phyloP scores from a whole-genome alignment of 176 grass and related monocot species.

The Neostapfia colusana region DNA sequence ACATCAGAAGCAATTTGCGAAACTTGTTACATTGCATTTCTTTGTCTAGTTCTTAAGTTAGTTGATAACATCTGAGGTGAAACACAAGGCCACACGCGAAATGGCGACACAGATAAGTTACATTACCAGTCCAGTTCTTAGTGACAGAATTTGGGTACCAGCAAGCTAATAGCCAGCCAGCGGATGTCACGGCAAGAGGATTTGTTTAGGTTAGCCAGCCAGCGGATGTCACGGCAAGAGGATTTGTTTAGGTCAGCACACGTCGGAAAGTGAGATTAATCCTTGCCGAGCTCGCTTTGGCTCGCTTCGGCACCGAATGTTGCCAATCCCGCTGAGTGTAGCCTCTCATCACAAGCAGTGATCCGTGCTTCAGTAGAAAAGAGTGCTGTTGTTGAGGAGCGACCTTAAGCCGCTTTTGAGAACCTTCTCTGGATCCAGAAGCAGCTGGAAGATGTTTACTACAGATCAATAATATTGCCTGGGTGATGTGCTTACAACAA shows the following conservation, averaged over 20 bases:
- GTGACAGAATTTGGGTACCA: neutral
- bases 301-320: conserved; percentile 74
- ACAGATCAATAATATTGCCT: conserved; percentile 5
- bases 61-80: neutral
- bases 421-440: conserved; percentile 24
- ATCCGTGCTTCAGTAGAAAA: conserved; percentile 75
- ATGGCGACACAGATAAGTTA: neutral
- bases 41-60: neutral
- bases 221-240: conserved; percentile 2
- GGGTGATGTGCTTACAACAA: neutral
- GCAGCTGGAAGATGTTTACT: conserved; percentile 24
- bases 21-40: neutral
- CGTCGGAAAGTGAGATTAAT: conserved; percentile 83
- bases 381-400: conserved; percentile 36
- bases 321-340: conserved; percentile 83
- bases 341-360: conserved; percentile 81
- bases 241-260: conserved; percentile 30
- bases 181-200: neutral
- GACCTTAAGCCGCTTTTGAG: conserved; percentile 50
- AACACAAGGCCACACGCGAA: neutral
- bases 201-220: conserved; percentile 9
- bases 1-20: neutral
- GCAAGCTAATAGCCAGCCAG: neutral
- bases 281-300: conserved; percentile 58
- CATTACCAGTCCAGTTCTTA: neutral